Percentiles rank a stretch among this genome's conserved stretches.
Evolutionary conservation across 164 flowering plant genomes (phyloP).

Genomic region (Vitis amurensis): DNA sequence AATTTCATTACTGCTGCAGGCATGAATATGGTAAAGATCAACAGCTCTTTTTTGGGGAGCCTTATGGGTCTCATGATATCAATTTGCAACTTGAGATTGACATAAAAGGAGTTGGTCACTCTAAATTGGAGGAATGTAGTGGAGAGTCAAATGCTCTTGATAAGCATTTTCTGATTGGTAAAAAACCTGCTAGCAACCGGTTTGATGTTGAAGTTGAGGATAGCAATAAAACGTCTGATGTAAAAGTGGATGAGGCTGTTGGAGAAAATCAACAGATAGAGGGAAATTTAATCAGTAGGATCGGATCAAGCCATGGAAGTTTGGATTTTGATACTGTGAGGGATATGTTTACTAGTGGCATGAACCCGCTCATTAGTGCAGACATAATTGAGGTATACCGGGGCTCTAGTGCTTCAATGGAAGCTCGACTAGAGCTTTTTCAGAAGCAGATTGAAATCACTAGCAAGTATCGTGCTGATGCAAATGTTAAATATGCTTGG

Average conservation of each 20-base stretch:
- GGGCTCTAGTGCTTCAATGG: slow-evolving; percentile 28
- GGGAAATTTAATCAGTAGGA: slow-evolving; percentile 1
- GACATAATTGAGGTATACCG: slow-evolving; percentile 42
- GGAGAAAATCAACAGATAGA: slow-evolving; percentile 27
- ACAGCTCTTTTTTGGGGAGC: slow-evolving; percentile 19
- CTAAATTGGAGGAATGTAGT: slow-evolving; percentile 46
- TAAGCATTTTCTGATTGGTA: slow-evolving; percentile 34
- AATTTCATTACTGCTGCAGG: slow-evolving; percentile 17
- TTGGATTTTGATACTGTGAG: slow-evolving; percentile 36
- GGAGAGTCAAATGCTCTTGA: slow-evolving; percentile 56
- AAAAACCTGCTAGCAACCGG: slow-evolving; percentile 19
- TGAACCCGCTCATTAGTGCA: slow-evolving; percentile 28
- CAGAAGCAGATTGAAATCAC: slow-evolving; percentile 76
- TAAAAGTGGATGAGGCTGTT: slow-evolving; percentile 27
- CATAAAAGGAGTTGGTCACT: slow-evolving; percentile 36
- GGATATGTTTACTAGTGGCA: slow-evolving; percentile 42
- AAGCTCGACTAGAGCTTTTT: slow-evolving; percentile 59
- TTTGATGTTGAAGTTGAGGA: slow-evolving; percentile 31
- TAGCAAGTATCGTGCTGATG: slow-evolving; percentile 56
- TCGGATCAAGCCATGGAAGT: slow-evolving; percentile 12
- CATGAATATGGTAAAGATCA: slow-evolving; percentile 21
- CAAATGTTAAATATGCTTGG: slow-evolving; percentile 89
- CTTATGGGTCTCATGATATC: slow-evolving; percentile 46
- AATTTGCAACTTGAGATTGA: slow-evolving; percentile 76
- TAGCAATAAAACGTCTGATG: slow-evolving; percentile 19